Base-by-base conservation (phyloP, 2,329 filamentous ascomycete genomes). In the Penicillium sp. region DNA sequence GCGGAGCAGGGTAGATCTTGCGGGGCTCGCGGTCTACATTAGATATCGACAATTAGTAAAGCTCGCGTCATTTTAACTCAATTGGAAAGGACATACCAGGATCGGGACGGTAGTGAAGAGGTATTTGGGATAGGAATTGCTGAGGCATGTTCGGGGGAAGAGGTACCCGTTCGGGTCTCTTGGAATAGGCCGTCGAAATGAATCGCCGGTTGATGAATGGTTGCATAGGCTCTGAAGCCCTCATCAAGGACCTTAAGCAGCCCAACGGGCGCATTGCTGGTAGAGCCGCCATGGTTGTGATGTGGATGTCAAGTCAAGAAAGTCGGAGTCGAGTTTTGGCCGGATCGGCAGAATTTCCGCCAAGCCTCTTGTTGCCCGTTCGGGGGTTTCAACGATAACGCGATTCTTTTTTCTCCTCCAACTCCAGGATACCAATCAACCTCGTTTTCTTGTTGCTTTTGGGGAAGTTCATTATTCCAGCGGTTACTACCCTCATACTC, bases 171-270 rank as follows among this genome's bases (percentile, higher is more conserved):
- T 72, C 70, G 58, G 73, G 73, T 47, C 70, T 74, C 55, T 77
- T 63, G 51, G 77, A 71, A 66, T 81, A 75, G 59, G 77, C 69
- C 59, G 81, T 80, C 43, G 76, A 73, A 71, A 87, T 75, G 57
- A 79, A 77, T 63, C 85, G 73, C 50, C 70, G 71, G 47, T 67
- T 67, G 38, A 69, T 65, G 52, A 71, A 75, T 54, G 83, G 81
- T 58, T 80, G 80, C 59, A 84, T 78, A 44, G 81, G 75, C 68
- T 83, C 80, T 61, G 86, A 80, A 12, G 65, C 55, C 53, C 60
- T 65, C 14, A 90, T 69, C 36, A 84, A 76, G 30, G 83, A 78
- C 75, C 88, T 89, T 71, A 89, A 84, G 75, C 85, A 87, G 80
- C 84, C 84, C 69, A 89, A 75, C 59, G 88, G 88, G 83, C 88